Evolutionary conservation across 1,139 yeast species (phyloP).

Genomic region (Yamadazyma friedrichii): DNA sequence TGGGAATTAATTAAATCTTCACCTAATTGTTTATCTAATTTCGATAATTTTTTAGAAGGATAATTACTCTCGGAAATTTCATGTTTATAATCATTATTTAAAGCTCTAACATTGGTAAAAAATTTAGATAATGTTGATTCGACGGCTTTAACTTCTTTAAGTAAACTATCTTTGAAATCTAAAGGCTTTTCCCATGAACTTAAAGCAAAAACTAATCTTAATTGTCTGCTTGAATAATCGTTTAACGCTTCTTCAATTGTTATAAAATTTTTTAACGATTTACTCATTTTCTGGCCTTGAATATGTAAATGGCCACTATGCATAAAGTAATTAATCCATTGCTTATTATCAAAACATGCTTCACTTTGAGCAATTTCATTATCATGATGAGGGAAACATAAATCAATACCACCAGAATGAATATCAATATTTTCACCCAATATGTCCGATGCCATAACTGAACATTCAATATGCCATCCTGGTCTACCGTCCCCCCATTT

Average conservation of each 20-base stretch:
- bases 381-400: slow-evolving; percentile 99
- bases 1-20: slow-evolving; percentile 54
- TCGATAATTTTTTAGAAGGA: slow-evolving; percentile 54
- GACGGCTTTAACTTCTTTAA: slow-evolving; percentile 71
- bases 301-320: slow-evolving; percentile 98
- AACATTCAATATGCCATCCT: slow-evolving; percentile 99
- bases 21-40: slow-evolving; percentile 54
- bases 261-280: slow-evolving; percentile 89
- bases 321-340: slow-evolving; percentile 95
- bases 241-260: slow-evolving; percentile 88
- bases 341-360: slow-evolving; percentile 83
- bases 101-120: slow-evolving; percentile 80
- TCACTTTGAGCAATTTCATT: slow-evolving; percentile 97
- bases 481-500: slow-evolving; percentile 99
- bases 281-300: slow-evolving; percentile 98
- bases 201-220: slow-evolving; percentile 85
- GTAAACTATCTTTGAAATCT: slow-evolving; percentile 82
- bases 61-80: slow-evolving; percentile 44
- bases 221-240: slow-evolving; percentile 71
- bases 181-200: slow-evolving; percentile 91
- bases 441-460: slow-evolving; percentile 95
- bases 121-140: slow-evolving; percentile 78
- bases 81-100: slow-evolving; percentile 59
- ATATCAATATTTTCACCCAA: slow-evolving; percentile 85
- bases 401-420: slow-evolving; percentile 95